Percentiles rank a stretch among this genome's conserved stretches.
These are phyloP conservation scores for Lithospermum erythrorhizon DNA, from an alignment of 257 asterid genomes.

Conservation along the genomic window DNA sequence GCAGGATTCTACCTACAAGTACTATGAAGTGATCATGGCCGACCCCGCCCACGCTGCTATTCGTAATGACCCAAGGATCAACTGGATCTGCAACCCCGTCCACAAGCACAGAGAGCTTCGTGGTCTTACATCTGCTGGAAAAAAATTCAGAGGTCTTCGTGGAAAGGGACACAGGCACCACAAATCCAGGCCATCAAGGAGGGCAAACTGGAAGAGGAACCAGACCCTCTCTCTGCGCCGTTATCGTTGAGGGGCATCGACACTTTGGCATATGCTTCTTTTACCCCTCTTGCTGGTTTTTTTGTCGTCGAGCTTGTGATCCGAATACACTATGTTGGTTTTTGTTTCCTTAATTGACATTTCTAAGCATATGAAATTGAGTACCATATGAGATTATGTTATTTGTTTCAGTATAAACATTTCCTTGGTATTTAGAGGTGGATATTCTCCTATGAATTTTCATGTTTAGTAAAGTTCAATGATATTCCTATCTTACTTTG, in stretches of 20 bases:
- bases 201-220: not conserved
- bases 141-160: not conserved
- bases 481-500: too few relatives aligned
- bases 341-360: not conserved
- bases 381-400: not conserved
- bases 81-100: not conserved
- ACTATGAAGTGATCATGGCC: not conserved
- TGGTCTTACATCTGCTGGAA: not conserved
- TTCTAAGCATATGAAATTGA: not conserved
- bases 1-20: not conserved
- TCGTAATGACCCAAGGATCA: not conserved
- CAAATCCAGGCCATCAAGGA: not conserved
- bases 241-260: not conserved
- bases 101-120: not conserved
- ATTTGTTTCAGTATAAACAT: too few relatives aligned
- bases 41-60: not conserved
- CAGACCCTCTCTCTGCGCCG: not conserved
- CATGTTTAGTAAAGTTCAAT: too few relatives aligned
- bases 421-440: too few relatives aligned
- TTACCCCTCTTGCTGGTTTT: not conserved
- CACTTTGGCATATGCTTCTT: not conserved
- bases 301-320: not conserved
- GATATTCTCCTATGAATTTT: too few relatives aligned
- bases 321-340: not conserved
- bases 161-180: not conserved